Evolutionary conservation across 345 rosid genomes (phyloP), one percentile per base, ranked within the genome.

Genomic region (Eucalyptus marginata): DNA sequence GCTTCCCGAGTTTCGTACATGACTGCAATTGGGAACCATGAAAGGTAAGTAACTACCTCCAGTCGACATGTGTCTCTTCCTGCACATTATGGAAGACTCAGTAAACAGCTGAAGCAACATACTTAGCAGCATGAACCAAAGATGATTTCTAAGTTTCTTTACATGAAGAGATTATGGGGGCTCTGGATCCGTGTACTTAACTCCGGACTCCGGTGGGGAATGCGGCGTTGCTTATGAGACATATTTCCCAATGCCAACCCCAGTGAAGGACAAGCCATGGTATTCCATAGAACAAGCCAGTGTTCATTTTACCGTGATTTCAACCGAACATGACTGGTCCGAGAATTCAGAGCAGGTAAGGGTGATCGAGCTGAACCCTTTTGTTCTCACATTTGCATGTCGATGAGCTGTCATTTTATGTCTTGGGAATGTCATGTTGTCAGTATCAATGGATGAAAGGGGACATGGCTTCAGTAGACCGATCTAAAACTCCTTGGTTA

Each of bases 11-110:
- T 96, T 88, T 83, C 96, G 68, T 96, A 96, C 94, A 93, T 95
- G 98, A 94, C 98, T 11, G 96, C 96, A 4, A 96, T 94, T 4
- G 98, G 96, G 71, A 96, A 96, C 89, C 96, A 96, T 36, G 98
- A 96, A 87, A 93, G 98, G 96, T 93, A 66, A 56, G 36, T 93
- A 66, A 56, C 46, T 29, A 33, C 14, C 31, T 4, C 51, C 4
- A 49, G 24, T 43, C 83, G 27, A 20, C 5, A 31, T 36, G 5
- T 5, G 2, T 27, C 13, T 20, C 40, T 86, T 66, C 59, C 29
- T 76, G 83, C 13, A 13, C 27, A 18, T 36, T 36, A 76, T 36
- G 43, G 27, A 40, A 76, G 47, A 76, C 83, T 36, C 83, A 10
- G 22, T 76, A 76, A 20, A 76, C 47, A 40, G 83, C 47, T 76